Conservation (phyloP, 2,329 filamentous ascomycete genomes). For the Niveomyces coronatus region DNA sequence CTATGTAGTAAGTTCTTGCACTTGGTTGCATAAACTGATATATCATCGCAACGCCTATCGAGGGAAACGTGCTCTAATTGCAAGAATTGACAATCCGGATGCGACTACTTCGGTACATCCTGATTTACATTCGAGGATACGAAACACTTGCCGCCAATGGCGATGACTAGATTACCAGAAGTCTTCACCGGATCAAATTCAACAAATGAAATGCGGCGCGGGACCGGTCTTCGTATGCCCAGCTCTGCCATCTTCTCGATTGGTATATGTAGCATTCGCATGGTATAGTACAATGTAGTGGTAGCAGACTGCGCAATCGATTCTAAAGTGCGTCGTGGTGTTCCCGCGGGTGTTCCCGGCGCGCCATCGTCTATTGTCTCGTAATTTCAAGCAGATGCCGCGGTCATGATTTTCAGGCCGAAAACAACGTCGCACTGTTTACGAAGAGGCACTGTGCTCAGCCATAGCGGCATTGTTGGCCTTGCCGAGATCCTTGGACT, state of each 20-base stretch:
- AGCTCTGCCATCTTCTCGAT: not conserved
- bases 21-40: no score
- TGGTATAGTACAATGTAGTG: conserved; percentile 10
- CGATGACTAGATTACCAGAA: no score
- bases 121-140: no score
- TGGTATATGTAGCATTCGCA: conserved; percentile 10
- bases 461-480: conserved; percentile 36
- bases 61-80: no score
- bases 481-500: conserved; percentile 59
- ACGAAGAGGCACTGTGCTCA: conserved; percentile 29
- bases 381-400: no score
- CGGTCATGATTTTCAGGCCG: not conserved
- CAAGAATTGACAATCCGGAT: no score
- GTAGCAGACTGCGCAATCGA: conserved; percentile 2
- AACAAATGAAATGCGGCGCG: conserved; percentile 3
- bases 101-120: no score
- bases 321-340: conserved; percentile 10
- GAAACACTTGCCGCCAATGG: no score
- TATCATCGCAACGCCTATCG: no score
- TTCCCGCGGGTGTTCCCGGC: conserved; percentile 4
- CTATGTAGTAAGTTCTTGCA: no score
- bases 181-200: no score
- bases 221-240: not conserved
- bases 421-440: conserved; percentile 14
- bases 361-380: conserved; percentile 1